These are phyloP conservation scores for Camellia lanceoleosa DNA, from an alignment of 148 eudicot species.

Conservation along the genomic window DNA sequence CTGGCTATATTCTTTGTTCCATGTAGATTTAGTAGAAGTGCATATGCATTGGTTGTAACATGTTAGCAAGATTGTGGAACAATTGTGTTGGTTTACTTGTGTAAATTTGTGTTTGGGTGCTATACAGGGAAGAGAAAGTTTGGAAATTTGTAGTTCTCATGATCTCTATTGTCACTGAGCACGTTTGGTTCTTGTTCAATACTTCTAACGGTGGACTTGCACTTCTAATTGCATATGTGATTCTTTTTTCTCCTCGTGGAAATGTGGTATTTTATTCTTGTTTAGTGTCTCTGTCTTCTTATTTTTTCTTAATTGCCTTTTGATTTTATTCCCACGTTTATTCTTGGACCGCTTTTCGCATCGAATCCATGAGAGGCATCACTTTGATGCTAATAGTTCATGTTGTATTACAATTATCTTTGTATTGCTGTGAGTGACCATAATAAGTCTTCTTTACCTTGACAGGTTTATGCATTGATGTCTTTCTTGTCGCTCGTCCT, in stretches of 20 bases:
- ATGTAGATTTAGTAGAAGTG: not conserved
- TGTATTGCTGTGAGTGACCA: conserved; percentile 6
- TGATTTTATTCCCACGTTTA: not conserved
- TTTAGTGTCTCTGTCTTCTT: not conserved
- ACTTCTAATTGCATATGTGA: not conserved
- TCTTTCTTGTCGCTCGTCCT: conserved; percentile 79
- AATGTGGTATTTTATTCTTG: not conserved
- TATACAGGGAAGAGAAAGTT: not conserved
- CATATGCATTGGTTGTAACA: not conserved
- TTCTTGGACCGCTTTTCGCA: not conserved
- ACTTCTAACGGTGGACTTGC: not conserved
- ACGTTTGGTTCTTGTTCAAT: not conserved
- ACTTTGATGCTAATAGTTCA: not conserved
- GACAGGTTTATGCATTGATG: conserved; percentile 91
- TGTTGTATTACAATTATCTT: not conserved
- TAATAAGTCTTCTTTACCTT: conserved; percentile 5
- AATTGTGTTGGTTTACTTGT: not conserved
- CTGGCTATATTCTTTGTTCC: not conserved
- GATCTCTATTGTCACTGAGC: not conserved
- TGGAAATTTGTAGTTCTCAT: not conserved
- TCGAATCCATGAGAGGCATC: not conserved
- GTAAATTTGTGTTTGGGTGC: not conserved
- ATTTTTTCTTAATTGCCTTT: not conserved
- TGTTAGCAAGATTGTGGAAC: not conserved
- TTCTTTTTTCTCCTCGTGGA: not conserved